Percentiles rank a stretch among this genome's conserved stretches.
phyloP scores from a whole-genome alignment of 441 rosid species.

The Mallotus repandus region DNA sequence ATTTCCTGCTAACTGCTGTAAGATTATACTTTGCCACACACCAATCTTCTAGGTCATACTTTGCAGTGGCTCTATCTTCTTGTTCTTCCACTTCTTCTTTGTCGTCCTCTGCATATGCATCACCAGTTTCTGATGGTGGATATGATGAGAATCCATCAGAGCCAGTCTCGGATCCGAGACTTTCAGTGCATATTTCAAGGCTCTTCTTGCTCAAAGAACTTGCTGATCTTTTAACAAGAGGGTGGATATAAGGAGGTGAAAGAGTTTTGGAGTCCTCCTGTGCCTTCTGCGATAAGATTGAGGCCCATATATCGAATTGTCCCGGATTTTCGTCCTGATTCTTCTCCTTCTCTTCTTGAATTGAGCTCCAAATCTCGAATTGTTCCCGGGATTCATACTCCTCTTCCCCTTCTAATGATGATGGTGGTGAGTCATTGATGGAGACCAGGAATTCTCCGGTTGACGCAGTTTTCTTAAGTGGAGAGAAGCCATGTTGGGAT shows the following conservation, averaged over 20 bases:
- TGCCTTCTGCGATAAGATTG: no score
- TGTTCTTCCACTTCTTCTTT: constrained; percentile 4
- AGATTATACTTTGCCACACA: constrained; percentile 18
- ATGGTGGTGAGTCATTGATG: constrained; percentile 23
- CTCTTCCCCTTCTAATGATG: constrained; percentile 25
- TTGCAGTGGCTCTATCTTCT: not conserved
- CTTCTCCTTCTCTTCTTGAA: constrained; percentile 43
- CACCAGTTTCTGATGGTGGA: no score
- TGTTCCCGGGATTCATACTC: constrained; percentile 21
- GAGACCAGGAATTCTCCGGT: constrained; percentile 40
- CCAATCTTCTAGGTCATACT: constrained; percentile 1
- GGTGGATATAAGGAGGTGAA: constrained; percentile 31
- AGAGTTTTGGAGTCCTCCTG: no score
- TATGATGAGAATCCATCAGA: no score
- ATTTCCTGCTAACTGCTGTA: constrained; percentile 20
- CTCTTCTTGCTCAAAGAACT: constrained; percentile 64
- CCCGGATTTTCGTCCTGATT: constrained; percentile 31
- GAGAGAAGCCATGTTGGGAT: constrained; percentile 44
- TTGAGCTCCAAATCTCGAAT: constrained; percentile 46
- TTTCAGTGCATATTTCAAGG: constrained; percentile 86
- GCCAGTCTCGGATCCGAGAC: constrained; percentile 59
- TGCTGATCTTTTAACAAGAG: constrained; percentile 52
- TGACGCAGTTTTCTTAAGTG: constrained; percentile 54
- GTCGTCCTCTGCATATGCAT: no score
- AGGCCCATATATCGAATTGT: constrained; percentile 55